phyloP scores from a whole-genome alignment of 352 stramenopile species.

The Phytopythium litorale region DNA sequence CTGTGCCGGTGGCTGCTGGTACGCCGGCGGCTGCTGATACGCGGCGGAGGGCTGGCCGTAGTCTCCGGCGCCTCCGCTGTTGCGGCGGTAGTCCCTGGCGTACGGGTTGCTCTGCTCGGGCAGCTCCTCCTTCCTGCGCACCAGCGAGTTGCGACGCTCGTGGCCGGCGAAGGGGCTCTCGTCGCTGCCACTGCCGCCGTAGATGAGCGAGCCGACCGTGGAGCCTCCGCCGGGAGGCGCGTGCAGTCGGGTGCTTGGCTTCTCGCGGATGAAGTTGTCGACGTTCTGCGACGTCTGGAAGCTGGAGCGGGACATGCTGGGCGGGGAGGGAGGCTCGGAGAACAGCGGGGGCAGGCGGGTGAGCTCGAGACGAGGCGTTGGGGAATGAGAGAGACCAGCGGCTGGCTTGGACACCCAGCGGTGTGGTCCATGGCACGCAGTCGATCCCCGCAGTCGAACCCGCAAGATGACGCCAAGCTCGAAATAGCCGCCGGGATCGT shows the following conservation, averaged over 20 bases:
- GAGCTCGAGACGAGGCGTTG: slow-evolving; percentile 18
- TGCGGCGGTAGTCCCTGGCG: slow-evolving; percentile 29
- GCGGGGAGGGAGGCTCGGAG: neutral
- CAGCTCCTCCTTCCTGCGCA: slow-evolving; percentile 42
- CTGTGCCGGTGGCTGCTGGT: slow-evolving; percentile 19
- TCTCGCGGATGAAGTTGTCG: slow-evolving; percentile 76
- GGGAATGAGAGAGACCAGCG: slow-evolving; percentile 18
- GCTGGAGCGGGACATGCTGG: slow-evolving; percentile 47
- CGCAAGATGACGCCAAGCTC: neutral
- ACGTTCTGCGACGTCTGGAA: slow-evolving; percentile 73
- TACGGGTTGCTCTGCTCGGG: slow-evolving; percentile 55
- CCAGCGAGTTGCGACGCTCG: slow-evolving; percentile 34
- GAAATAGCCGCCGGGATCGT: slow-evolving; percentile 2
- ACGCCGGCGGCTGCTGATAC: slow-evolving; percentile 21
- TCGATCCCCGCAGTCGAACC: neutral
- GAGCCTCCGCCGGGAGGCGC: slow-evolving; percentile 66
- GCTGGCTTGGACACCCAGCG: neutral
- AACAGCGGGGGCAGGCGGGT: neutral
- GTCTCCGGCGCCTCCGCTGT: slow-evolving; percentile 18
- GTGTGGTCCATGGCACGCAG: neutral
- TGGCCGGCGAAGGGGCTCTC: slow-evolving; percentile 49
- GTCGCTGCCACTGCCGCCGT: slow-evolving; percentile 38
- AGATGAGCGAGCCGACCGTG: slow-evolving; percentile 73
- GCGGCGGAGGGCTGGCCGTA: slow-evolving; percentile 15
- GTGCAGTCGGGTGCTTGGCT: slow-evolving; percentile 74